Evolutionary conservation across 331 rosid genomes (phyloP).

Genomic region (Stylosanthes scabra): DNA sequence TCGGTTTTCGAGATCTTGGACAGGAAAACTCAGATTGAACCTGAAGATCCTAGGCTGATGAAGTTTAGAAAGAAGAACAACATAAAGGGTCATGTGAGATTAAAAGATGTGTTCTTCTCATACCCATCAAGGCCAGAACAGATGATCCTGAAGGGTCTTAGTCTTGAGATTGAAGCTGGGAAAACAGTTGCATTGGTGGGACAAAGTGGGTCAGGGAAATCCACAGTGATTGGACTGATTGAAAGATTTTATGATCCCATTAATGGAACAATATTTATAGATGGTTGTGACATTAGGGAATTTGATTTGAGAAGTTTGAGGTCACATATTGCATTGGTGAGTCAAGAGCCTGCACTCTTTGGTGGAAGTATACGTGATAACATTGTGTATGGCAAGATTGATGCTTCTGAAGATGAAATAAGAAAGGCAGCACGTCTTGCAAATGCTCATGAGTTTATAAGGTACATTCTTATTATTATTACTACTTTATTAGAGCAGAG

Average conservation of each 20-base stretch:
- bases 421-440: conserved; percentile 70
- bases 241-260: conserved; percentile 82
- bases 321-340: conserved; percentile 73
- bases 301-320: conserved; percentile 65
- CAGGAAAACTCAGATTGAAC: conserved; percentile 65
- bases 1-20: conserved; percentile 67
- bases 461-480: conserved; percentile 39
- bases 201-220: conserved; percentile 83
- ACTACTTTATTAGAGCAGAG: too few relatives aligned
- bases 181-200: conserved; percentile 78
- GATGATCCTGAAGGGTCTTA: conserved; percentile 67
- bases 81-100: conserved; percentile 57
- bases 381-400: conserved; percentile 63
- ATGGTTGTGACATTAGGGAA: conserved; percentile 58
- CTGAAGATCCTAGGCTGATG: conserved; percentile 52
- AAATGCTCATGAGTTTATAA: conserved; percentile 81
- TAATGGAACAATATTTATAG: conserved; percentile 63
- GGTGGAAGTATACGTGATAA: conserved; percentile 77
- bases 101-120: conserved; percentile 63
- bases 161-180: conserved; percentile 69
- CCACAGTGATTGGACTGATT: conserved; percentile 78
- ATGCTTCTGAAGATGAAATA: conserved; percentile 66
- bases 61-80: conserved; percentile 34
- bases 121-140: conserved; percentile 75
- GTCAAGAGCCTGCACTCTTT: conserved; percentile 80